Base-by-base conservation (phyloP, 306 rosid genomes). In the Ormosia semicastrata region DNA sequence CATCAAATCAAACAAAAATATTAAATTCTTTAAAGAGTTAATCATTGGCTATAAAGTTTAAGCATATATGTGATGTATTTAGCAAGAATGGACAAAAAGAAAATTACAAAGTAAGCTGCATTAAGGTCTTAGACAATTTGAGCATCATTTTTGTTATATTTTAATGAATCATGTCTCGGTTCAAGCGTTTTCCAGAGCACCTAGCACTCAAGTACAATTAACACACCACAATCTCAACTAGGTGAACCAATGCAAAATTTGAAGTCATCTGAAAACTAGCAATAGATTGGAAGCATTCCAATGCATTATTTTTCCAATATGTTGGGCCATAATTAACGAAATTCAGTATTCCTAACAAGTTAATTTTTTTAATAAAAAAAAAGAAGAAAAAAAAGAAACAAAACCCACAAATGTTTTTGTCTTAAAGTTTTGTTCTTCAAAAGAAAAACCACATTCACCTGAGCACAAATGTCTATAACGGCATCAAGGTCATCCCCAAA, bases 401-500 rank as follows among this genome's bases (percentile, higher is more conserved):
- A 72, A 7, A 74, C 6, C 78, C 52, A 17, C 56, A 17, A 7
- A 29, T 43, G 9, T 0, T 17, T 13, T 24, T 24, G 10, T 53
- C 13, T 52, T 13, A 52, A 46, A 39, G 32, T 65, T 52, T 69
- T 10, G 49, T 30, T 52, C 37, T 39, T 66, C 2, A n/a, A 11
- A 6, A 3, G 56, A 10, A 11, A 15, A 69, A 34, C 7, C 2
- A 3, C 41, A 79, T 47, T 81, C 73, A 86, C 92, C 92, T 90
- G 69, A 8, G 83, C 74, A 29, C 92, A 90, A 30, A 90, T 83
- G 41, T 88, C 83, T 10, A 87, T 30, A 12, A 87, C 88, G 3
- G 59, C 56, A 43, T 52, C 77, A 24, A 94, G 83, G 46, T 90
- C 90, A 53, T 87, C 80, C 15, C 94, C 95, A 54, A 92, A 94